Conservation (phyloP, 2,329 filamentous ascomycete genomes). For the Ceratocystis diversiconidia region DNA sequence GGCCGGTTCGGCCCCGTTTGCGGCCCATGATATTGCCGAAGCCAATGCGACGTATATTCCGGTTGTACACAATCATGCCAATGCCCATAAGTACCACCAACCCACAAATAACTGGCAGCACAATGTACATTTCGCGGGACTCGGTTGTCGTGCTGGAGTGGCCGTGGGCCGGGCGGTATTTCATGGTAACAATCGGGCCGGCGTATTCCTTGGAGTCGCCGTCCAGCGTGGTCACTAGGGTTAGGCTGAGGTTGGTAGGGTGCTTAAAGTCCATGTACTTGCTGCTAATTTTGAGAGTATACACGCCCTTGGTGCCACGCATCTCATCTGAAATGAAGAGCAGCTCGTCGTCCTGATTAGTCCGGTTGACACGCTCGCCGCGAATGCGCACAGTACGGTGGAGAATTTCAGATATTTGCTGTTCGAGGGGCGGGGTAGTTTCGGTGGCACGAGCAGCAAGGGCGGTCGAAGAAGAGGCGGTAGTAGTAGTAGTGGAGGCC, state of each 20-base stretch:
- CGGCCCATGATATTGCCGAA: slow-evolving; percentile 40
- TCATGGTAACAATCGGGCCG: slow-evolving; percentile 29
- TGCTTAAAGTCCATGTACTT: slow-evolving; percentile 27
- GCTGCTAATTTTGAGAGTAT: slow-evolving; percentile 30
- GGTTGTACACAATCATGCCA: slow-evolving; percentile 44
- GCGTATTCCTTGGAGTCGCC: slow-evolving; percentile 29
- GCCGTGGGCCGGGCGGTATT: slow-evolving; percentile 24
- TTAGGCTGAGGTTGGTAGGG: slow-evolving; percentile 36
- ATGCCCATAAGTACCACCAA: slow-evolving; percentile 35
- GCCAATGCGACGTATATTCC: slow-evolving; percentile 34
- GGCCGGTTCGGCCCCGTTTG: slow-evolving; percentile 25
- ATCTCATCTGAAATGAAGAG: slow-evolving; percentile 26
- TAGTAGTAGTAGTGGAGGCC: neutral
- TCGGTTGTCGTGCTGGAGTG: slow-evolving; percentile 24
- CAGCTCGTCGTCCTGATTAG: slow-evolving; percentile 28
- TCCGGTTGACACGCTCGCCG: slow-evolving; percentile 30
- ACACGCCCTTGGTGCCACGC: slow-evolving; percentile 34
- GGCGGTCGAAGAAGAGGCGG: neutral
- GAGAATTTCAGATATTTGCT: neutral
- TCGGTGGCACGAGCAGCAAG: slow-evolving; percentile 1
- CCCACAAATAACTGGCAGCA: slow-evolving; percentile 37
- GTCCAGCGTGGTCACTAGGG: slow-evolving; percentile 29
- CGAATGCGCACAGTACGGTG: slow-evolving; percentile 18
- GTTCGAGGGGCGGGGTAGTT: neutral
- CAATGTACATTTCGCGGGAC: slow-evolving; percentile 36